Evolutionary conservation across 805 yeast genomes (phyloP).

Genomic region (Metschnikowia matae): DNA sequence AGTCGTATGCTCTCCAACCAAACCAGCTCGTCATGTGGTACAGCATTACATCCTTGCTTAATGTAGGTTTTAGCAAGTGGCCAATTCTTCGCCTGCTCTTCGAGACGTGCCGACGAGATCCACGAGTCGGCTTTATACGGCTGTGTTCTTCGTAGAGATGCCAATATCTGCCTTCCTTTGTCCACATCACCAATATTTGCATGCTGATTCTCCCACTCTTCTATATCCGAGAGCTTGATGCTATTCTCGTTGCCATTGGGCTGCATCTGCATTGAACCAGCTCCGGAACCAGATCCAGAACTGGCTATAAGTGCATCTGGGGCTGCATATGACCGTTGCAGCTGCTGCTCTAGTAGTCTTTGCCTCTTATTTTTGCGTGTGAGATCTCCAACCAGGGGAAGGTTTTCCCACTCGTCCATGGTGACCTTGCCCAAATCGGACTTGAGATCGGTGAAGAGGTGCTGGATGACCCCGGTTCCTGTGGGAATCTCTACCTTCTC

Average conservation of each 20-base stretch:
- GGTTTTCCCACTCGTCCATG: conserved; percentile 68
- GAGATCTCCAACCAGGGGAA: conserved; percentile 88
- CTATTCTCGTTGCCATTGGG: not conserved
- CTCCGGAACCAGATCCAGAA: conserved; percentile 13
- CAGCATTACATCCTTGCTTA: conserved; percentile 66
- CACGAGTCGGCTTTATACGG: conserved; percentile 75
- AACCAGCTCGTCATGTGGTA: conserved; percentile 64
- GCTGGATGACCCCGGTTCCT: conserved; percentile 23
- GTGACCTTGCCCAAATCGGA: conserved; percentile 54
- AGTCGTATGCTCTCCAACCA: conserved; percentile 82
- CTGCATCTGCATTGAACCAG: conserved; percentile 5
- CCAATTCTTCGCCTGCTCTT: conserved; percentile 56
- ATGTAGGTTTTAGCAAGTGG: conserved; percentile 57
- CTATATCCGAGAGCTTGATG: conserved; percentile 11
- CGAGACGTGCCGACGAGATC: conserved; percentile 83
- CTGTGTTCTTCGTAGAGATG: conserved; percentile 66
- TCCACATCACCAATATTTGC: conserved; percentile 17
- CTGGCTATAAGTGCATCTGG: conserved; percentile 63
- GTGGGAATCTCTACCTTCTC: conserved; percentile 12
- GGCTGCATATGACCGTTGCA: conserved; percentile 73
- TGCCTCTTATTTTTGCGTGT: conserved; percentile 75
- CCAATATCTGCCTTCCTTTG: conserved; percentile 55
- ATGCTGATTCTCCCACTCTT: conserved; percentile 11
- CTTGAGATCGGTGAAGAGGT: conserved; percentile 69
- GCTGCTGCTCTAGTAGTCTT: conserved; percentile 56